phyloP scores from a whole-genome alignment of 1,139 yeast species.

The Blastobotrys capitulatus region DNA sequence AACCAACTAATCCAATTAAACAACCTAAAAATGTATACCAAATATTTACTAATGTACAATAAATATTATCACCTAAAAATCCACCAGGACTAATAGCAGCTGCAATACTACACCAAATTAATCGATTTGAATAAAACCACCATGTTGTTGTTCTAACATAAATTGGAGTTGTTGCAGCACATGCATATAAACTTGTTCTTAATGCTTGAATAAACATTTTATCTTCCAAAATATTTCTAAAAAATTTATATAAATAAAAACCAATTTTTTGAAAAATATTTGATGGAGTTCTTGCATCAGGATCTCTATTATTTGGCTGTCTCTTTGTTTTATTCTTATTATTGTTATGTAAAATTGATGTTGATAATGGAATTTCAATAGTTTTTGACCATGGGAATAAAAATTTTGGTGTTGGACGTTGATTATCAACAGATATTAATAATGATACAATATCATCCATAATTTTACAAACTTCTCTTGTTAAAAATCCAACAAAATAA shows the following conservation, averaged over 20 bases:
- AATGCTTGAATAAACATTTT: conserved; percentile 27
- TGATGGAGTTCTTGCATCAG: conserved; percentile 25
- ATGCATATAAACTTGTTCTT: conserved; percentile 25
- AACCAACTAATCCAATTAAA: conserved; percentile 30
- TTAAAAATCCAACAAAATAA: conserved; percentile 19
- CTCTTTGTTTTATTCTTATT: no score
- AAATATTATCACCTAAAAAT: conserved; percentile 33
- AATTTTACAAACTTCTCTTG: conserved; percentile 5
- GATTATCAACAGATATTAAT: conserved; percentile 15
- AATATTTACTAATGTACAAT: conserved; percentile 26
- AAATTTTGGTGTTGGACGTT: conserved; percentile 19
- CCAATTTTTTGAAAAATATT: conserved; percentile 26
- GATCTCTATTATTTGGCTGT: background rate
- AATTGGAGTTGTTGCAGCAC: conserved; percentile 27
- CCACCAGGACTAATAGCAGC: conserved; percentile 28
- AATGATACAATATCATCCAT: conserved; percentile 12
- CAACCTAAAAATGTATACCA: conserved; percentile 32
- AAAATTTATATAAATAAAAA: background rate
- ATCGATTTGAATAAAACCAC: conserved; percentile 27
- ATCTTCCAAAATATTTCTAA: background rate
- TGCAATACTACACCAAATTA: conserved; percentile 34
- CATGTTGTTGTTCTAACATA: conserved; percentile 26
- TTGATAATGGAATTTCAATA: background rate
- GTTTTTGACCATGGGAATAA: conserved; percentile 7
- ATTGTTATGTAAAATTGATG: background rate